Evolutionary conservation across 139 green algal species (phyloP).

Genomic region (Chlamydomonas sp.): DNA sequence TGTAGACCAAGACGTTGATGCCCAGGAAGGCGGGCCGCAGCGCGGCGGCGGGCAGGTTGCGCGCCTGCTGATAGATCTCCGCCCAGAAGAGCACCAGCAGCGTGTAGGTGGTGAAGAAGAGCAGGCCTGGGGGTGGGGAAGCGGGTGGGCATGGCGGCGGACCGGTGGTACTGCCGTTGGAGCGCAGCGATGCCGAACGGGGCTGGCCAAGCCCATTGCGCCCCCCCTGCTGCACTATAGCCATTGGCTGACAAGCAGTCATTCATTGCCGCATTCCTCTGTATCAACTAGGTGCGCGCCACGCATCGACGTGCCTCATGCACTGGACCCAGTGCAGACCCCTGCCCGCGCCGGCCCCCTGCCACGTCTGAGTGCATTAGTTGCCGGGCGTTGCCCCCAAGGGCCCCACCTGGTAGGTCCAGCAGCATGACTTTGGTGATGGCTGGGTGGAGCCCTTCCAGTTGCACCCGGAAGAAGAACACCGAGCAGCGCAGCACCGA

Average conservation of each 20-base stretch:
- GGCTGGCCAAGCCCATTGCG: too few relatives aligned
- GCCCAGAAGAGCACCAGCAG: conserved; percentile 98
- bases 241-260: too few relatives aligned
- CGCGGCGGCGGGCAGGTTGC: conserved; percentile 77
- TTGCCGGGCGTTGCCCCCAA: too few relatives aligned
- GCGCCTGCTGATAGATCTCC: conserved; percentile 98
- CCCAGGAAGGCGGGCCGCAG: conserved; percentile 89
- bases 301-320: too few relatives aligned
- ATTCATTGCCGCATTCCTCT: too few relatives aligned
- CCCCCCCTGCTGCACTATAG: too few relatives aligned
- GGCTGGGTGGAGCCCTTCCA: conserved; percentile 63
- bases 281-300: too few relatives aligned
- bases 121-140: conserved; percentile 70
- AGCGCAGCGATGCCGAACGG: too few relatives aligned
- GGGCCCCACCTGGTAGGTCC: conserved; percentile 80
- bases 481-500: conserved; percentile 76
- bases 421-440: conserved; percentile 79
- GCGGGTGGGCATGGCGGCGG: background rate
- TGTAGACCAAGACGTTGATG: conserved; percentile 90
- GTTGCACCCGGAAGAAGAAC: conserved; percentile 77
- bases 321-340: background rate
- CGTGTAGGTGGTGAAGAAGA: conserved; percentile 99
- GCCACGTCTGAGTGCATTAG: background rate
- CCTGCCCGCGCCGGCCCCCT: background rate
- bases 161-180: too few relatives aligned